phyloP scores from a whole-genome alignment of 2,329 filamentous ascomycete genomes.

The Aspergillus unguis region DNA sequence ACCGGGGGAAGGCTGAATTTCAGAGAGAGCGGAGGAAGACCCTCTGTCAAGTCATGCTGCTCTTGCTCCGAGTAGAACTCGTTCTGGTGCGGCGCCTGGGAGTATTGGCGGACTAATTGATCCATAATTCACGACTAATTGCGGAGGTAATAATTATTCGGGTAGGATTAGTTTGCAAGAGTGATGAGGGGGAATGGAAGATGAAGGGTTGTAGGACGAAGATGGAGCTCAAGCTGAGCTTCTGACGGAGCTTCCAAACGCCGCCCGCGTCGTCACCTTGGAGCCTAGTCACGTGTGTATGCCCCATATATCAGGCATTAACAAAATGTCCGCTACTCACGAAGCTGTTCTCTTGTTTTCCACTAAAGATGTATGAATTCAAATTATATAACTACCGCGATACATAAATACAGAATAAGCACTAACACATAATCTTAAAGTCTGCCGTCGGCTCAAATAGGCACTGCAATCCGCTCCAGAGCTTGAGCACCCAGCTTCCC shows the following conservation, averaged over 20 bases:
- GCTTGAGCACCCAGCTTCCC: slow-evolving; percentile 5
- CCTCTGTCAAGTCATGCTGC: slow-evolving; percentile 68
- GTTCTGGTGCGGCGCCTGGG: slow-evolving; percentile 69
- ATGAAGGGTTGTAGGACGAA: slow-evolving; percentile 10
- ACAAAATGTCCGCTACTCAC: background rate
- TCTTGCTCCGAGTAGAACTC: slow-evolving; percentile 71
- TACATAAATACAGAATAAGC: background rate
- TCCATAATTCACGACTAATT: slow-evolving; percentile 63
- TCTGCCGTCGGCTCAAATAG: slow-evolving; percentile 5
- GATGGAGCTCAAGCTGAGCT: slow-evolving; percentile 18
- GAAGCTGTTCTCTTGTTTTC: too few relatives aligned
- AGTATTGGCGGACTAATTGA: slow-evolving; percentile 87
- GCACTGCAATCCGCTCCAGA: slow-evolving; percentile 13
- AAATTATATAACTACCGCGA: background rate
- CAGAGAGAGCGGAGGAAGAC: slow-evolving; percentile 73
- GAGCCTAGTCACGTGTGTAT: slow-evolving; percentile 17
- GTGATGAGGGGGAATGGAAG: slow-evolving; percentile 1
- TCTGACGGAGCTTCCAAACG: slow-evolving; percentile 17
- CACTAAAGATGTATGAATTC: background rate
- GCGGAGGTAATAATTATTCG: background rate
- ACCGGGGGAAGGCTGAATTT: slow-evolving; percentile 95
- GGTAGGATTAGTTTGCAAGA: slow-evolving; percentile 1
- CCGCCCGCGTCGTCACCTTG: slow-evolving; percentile 13
- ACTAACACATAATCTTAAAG: slow-evolving; percentile 5
- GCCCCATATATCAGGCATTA: slow-evolving; percentile 11